phyloP scores from a whole-genome alignment of 1,284 basidiomycete genomes.

The Austroboletus rostrupii region DNA sequence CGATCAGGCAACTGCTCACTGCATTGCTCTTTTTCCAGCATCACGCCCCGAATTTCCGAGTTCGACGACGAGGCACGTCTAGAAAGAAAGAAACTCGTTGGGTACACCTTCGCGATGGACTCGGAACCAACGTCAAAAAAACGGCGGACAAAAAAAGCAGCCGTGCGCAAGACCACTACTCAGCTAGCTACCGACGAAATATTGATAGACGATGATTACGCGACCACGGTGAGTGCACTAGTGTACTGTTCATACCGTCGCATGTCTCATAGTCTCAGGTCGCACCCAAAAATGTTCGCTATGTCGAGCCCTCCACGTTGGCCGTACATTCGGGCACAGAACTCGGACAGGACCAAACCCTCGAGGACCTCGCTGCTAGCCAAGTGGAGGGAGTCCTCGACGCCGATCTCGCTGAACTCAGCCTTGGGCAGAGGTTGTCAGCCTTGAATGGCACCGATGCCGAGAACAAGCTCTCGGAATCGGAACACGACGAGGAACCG shows the following conservation, averaged over 20 bases:
- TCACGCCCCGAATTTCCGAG: background rate
- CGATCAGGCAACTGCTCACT: slow-evolving; percentile 15
- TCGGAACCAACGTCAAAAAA: slow-evolving; percentile 48
- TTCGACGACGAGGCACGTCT: background rate
- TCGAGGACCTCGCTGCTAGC: slow-evolving; percentile 48
- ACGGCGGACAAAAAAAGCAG: slow-evolving; percentile 51
- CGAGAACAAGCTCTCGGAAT: slow-evolving; percentile 30
- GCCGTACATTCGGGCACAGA: slow-evolving; percentile 61
- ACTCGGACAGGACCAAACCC: slow-evolving; percentile 54
- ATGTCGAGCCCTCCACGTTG: slow-evolving; percentile 59
- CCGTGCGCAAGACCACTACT: slow-evolving; percentile 43
- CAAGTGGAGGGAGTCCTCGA: slow-evolving; percentile 71
- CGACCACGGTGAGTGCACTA: slow-evolving; percentile 15
- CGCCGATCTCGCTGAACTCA: slow-evolving; percentile 83
- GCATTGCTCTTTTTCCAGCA: background rate
- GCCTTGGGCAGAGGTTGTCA: slow-evolving; percentile 82
- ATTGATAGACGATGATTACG: slow-evolving; percentile 23
- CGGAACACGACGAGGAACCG: slow-evolving; percentile 44
- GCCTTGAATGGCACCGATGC: slow-evolving; percentile 54
- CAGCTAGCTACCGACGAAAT: slow-evolving; percentile 18
- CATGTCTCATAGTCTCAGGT: slow-evolving; percentile 30
- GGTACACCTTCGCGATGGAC: slow-evolving; percentile 29
- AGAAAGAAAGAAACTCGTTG: background rate
- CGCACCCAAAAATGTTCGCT: slow-evolving; percentile 50
- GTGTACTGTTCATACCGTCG: background rate